Evolutionary conservation across 1,284 basidiomycete species (phyloP), one percentile per base, ranked within the genome.

Genomic region (Marasmius fiardii): DNA sequence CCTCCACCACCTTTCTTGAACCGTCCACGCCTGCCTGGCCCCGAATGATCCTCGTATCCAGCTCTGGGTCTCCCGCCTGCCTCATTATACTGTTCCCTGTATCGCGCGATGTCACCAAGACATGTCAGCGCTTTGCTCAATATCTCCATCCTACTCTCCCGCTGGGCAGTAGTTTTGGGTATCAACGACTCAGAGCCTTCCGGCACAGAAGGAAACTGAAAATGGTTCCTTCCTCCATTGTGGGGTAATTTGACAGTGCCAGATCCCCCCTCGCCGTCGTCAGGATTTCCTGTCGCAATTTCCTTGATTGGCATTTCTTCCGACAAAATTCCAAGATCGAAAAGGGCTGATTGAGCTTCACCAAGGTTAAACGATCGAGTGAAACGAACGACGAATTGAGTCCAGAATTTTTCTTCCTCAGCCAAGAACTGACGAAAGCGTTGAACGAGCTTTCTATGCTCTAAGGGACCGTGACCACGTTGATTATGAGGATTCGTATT

Each of bases 91-190:
- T 92, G 85, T 67, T 98, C 95, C 58, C 90, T 82, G 71, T 99
- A 99, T 33, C 96, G 81, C 60, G 93, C 92, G 45, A 99, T 85
- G 68, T 99, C 96, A 16, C 96, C 96, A 20, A 97, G 81, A 69
- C 89, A 98, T 28, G 98, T 88, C 51, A 98, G 76, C 2, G 89
- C 86, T 72, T 95, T 97, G 74, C 90, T 90, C 43, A 96, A 75
- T 43, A 92, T 86, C 14, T 83, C 80, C 23, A 92, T 71, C 59
- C 83, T 81, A 56, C 78, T 78, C 55, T 82, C 80, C 51, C 79
- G 80, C 65, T 90, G 82, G 21, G 79, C 79, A 20, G 73, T 59
- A n/a, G 74, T 77, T 35, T 70, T 65, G 12, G 78, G 76, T 6
- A 69, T 60, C 21, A 73, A 70, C 14, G 74, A 67, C 14, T 68